phyloP scores from a whole-genome alignment of 768 basidiomycete genomes.

The Mycena haematopus region DNA sequence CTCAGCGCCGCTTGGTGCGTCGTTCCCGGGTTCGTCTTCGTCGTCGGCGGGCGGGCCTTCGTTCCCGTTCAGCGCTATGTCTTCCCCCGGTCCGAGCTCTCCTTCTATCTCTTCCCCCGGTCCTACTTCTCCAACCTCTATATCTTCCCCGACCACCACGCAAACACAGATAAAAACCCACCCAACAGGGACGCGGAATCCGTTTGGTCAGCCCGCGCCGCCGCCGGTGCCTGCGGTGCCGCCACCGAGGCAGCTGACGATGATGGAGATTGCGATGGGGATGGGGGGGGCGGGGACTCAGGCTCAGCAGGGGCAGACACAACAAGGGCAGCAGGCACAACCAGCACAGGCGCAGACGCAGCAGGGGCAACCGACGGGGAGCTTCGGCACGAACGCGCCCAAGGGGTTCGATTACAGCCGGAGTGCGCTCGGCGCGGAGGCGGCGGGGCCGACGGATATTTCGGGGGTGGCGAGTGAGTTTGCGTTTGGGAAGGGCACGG shows the following conservation, averaged over 20 bases:
- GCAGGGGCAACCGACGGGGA: too few relatives aligned
- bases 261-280: slow-evolving; percentile 79
- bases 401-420: slow-evolving; percentile 47
- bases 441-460: slow-evolving; percentile 59
- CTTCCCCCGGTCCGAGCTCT: too few relatives aligned
- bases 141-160: slow-evolving; percentile 34
- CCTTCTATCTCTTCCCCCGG: too few relatives aligned
- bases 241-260: slow-evolving; percentile 57
- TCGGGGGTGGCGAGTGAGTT: slow-evolving; percentile 80
- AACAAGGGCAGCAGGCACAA: slow-evolving; percentile 29
- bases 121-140: too few relatives aligned
- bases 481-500: slow-evolving; percentile 41
- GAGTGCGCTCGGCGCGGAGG: slow-evolving; percentile 41
- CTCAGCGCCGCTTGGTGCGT: slow-evolving; percentile 71
- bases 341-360: slow-evolving; percentile 27
- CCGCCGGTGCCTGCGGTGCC: slow-evolving; percentile 21
- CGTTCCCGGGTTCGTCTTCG: slow-evolving; percentile 23
- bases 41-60: too few relatives aligned
- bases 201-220: slow-evolving; percentile 81
- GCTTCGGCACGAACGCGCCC: slow-evolving; percentile 27
- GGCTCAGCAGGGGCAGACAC: slow-evolving; percentile 29
- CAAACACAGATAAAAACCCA: slow-evolving; percentile 84
- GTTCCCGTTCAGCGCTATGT: too few relatives aligned
- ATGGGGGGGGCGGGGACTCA: slow-evolving; percentile 30
- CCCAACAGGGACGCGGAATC: slow-evolving; percentile 94